Percentiles rank a stretch among this genome's conserved stretches.
These are phyloP conservation scores for Rubroshorea leprosula DNA, from an alignment of 345 rosid species.

Conservation along the genomic window DNA sequence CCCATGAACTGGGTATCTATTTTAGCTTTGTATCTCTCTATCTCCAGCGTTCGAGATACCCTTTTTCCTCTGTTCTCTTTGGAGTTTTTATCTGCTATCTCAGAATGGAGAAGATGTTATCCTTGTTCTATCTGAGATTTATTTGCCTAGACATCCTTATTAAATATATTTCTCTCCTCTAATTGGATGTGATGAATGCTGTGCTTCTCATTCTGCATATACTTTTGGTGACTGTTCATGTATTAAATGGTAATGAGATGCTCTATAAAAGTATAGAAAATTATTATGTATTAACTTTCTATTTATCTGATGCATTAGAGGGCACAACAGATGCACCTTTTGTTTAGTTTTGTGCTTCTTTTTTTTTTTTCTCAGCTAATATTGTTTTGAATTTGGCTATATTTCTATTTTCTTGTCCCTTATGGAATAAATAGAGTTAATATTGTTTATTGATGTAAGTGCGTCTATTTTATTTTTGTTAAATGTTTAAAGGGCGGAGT, in stretches of 20 bases:
- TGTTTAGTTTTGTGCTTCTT: not conserved
- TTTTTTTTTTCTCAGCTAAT: not conserved
- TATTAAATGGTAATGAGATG: not conserved
- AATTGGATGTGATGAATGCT: constrained; percentile 4
- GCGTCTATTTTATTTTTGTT: not conserved
- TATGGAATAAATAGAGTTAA: too few species aligned
- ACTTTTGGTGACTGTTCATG: not conserved
- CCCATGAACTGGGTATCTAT: not conserved
- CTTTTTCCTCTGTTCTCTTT: constrained; percentile 4
- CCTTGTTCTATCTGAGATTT: constrained; percentile 9
- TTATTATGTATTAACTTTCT: not conserved
- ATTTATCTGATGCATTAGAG: not conserved
- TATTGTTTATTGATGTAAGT: not conserved
- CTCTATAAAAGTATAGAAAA: not conserved
- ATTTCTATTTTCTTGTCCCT: not conserved
- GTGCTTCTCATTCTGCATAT: constrained; percentile 4
- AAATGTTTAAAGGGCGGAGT: too few species aligned
- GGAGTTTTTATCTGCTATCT: not conserved
- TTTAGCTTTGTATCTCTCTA: not conserved
- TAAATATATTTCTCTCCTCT: not conserved
- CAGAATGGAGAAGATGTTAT: constrained; percentile 2
- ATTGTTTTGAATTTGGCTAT: not conserved
- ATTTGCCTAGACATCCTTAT: constrained; percentile 7
- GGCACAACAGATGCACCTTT: not conserved
- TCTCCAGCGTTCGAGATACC: constrained; percentile 8